Conservation (phyloP, 371 early-diverging fungal genomes). For the Chytridium lagenaria region DNA sequence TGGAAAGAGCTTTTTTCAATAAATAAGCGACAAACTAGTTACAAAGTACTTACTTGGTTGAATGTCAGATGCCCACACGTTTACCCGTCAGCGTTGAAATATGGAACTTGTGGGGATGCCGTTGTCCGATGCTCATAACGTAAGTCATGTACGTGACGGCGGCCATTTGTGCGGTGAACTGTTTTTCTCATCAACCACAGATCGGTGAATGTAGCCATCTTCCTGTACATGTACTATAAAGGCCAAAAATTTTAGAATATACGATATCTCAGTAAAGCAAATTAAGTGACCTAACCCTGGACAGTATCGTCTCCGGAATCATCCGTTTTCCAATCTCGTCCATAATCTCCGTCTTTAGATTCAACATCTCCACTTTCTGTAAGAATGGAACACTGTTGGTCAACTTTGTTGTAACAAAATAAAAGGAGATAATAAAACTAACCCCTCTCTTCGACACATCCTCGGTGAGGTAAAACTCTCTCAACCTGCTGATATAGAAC, state of each 20-base stretch:
- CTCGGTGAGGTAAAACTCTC: slow-evolving; percentile 44
- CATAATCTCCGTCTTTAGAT: slow-evolving; percentile 80
- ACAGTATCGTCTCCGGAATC: slow-evolving; percentile 82
- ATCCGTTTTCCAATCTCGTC: slow-evolving; percentile 76
- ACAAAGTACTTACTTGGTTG: slow-evolving; percentile 63
- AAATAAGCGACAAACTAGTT: slow-evolving; percentile 1
- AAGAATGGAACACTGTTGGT: neutral
- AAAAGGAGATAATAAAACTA: slow-evolving; percentile 20
- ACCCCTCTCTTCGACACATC: slow-evolving; percentile 48
- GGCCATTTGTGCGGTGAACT: slow-evolving; percentile 89
- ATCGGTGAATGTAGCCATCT: slow-evolving; percentile 80
- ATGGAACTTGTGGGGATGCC: slow-evolving; percentile 85
- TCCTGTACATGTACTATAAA: slow-evolving; percentile 67
- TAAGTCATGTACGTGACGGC: slow-evolving; percentile 89
- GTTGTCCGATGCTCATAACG: slow-evolving; percentile 82
- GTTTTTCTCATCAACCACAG: slow-evolving; percentile 92
- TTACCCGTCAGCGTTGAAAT: slow-evolving; percentile 84
- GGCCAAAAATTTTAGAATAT: slow-evolving; percentile 9
- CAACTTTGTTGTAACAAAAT: slow-evolving; percentile 2
- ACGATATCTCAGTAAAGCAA: neutral
- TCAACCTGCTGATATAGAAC: slow-evolving; percentile 63
- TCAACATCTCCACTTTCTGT: slow-evolving; percentile 71
- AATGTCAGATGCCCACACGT: slow-evolving; percentile 81
- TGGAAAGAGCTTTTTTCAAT: slow-evolving; percentile 36
- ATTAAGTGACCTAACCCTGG: slow-evolving; percentile 57